Conservation (phyloP, 2,329 filamentous ascomycete genomes). For the Hymenoscyphus albidus region DNA sequence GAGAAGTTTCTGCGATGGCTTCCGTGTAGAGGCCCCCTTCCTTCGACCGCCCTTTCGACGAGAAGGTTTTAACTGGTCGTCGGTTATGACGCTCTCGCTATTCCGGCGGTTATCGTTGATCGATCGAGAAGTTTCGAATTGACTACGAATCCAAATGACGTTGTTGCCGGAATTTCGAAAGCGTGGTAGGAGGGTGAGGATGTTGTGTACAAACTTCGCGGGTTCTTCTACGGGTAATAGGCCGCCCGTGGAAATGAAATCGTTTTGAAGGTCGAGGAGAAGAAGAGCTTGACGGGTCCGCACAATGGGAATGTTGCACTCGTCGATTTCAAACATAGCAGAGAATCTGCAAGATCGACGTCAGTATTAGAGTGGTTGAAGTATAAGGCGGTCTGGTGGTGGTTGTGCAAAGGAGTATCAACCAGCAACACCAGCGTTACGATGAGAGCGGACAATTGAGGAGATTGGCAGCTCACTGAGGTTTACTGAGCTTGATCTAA, state of each 20-base stretch:
- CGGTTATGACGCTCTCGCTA: slow-evolving; percentile 34
- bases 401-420: not conserved
- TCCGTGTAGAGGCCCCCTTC: slow-evolving; percentile 1
- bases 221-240: slow-evolving; percentile 63
- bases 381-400: not conserved
- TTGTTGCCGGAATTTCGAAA: slow-evolving; percentile 67
- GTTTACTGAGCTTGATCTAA: slow-evolving; percentile 11
- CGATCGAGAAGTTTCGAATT: slow-evolving; percentile 62
- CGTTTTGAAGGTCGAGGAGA: slow-evolving; percentile 84
- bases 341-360: slow-evolving; percentile 18
- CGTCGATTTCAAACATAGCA: slow-evolving; percentile 54
- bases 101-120: slow-evolving; percentile 43
- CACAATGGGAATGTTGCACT: slow-evolving; percentile 52
- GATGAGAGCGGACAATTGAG: not conserved
- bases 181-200: slow-evolving; percentile 61
- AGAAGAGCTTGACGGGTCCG: slow-evolving; percentile 67
- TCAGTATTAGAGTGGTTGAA: slow-evolving; percentile 10
- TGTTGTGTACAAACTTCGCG: slow-evolving; percentile 62
- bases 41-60: slow-evolving; percentile 10
- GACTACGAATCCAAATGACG: slow-evolving; percentile 81
- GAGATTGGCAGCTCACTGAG: slow-evolving; percentile 13
- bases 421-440: not conserved
- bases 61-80: slow-evolving; percentile 23
- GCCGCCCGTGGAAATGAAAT: slow-evolving; percentile 70
- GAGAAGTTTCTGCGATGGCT: slow-evolving; percentile 16